These are phyloP conservation scores for Aspergillus costaricaensis DNA, from an alignment of 2,329 filamentous ascomycete genomes.

Conservation along the genomic window DNA sequence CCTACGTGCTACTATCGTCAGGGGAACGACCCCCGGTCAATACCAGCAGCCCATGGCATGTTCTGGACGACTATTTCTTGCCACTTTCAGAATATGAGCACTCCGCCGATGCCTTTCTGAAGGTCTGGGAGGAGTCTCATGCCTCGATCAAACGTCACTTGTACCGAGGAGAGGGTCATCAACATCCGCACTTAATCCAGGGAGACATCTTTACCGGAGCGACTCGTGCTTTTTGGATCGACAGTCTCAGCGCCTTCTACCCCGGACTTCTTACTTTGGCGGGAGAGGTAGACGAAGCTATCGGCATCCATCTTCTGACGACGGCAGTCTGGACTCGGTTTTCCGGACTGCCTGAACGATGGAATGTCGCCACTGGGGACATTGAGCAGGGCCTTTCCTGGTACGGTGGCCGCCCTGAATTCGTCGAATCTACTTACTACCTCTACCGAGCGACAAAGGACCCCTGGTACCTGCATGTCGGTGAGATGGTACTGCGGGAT, in stretches of 20 bases:
- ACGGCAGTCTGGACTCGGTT: conserved; percentile 94
- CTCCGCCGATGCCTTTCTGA: conserved; percentile 74
- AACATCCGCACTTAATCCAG: conserved; percentile 92
- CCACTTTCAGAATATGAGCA: conserved; percentile 66
- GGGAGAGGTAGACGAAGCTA: conserved; percentile 86
- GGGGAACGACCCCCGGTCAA: conserved; percentile 49
- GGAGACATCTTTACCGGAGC: conserved; percentile 87
- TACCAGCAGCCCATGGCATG: conserved; percentile 44
- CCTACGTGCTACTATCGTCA: conserved; percentile 84
- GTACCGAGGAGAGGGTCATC: conserved; percentile 72
- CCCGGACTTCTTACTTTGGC: conserved; percentile 83
- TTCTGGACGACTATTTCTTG: conserved; percentile 65
- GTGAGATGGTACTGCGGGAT: conserved; percentile 91
- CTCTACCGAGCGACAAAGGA: conserved; percentile 92
- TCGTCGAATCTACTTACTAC: conserved; percentile 95
- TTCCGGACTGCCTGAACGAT: conserved; percentile 89
- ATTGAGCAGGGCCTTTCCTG: conserved; percentile 86
- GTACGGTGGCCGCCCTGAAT: conserved; percentile 95
- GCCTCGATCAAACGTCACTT: conserved; percentile 85
- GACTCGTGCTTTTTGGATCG: conserved; percentile 88
- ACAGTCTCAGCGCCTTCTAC: conserved; percentile 94
- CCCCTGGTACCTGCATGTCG: conserved; percentile 93
- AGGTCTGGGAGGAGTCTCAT: conserved; percentile 83
- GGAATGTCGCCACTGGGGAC: conserved; percentile 80
- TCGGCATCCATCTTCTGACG: conserved; percentile 85